These are phyloP conservation scores for Coleophoma crateriformis DNA, from an alignment of 2,329 filamentous ascomycete species.

Conservation along the genomic window DNA sequence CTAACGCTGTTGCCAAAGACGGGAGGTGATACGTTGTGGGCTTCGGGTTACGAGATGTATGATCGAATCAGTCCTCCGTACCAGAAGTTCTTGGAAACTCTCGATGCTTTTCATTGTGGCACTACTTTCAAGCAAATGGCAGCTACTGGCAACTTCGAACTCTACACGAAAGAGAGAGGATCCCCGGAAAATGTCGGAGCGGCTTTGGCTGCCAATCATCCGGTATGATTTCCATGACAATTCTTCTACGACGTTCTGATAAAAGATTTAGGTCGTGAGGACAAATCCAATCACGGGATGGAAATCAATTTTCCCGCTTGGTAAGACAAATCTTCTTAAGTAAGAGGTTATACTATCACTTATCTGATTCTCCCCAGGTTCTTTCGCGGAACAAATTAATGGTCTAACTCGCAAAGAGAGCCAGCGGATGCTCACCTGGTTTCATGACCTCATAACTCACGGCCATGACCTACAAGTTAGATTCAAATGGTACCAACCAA, in stretches of 20 bases:
- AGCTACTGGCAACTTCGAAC: constrained; percentile 32
- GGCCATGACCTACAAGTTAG: constrained; percentile 53
- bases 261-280: constrained; percentile 31
- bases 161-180: constrained; percentile 40
- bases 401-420: constrained; percentile 43
- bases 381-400: constrained; percentile 42
- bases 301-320: constrained; percentile 48
- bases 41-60: constrained; percentile 61
- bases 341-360: no score
- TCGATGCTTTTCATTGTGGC: constrained; percentile 50
- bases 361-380: constrained; percentile 20
- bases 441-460: constrained; percentile 42
- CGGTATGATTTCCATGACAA: constrained; percentile 17
- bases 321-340: constrained; percentile 11
- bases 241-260: no score
- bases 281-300: constrained; percentile 53
- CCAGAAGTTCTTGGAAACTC: constrained; percentile 50
- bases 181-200: constrained; percentile 43
- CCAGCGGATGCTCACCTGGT: constrained; percentile 43
- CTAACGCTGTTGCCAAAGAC: constrained; percentile 8
- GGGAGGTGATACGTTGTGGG: constrained; percentile 52
- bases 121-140: constrained; percentile 45
- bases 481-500: constrained; percentile 26
- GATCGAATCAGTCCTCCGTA: constrained; percentile 53
- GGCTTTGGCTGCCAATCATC: constrained; percentile 43